Evolutionary conservation across 2,329 filamentous ascomycete genomes (phyloP).

Genomic region (Beauveria sp.): DNA sequence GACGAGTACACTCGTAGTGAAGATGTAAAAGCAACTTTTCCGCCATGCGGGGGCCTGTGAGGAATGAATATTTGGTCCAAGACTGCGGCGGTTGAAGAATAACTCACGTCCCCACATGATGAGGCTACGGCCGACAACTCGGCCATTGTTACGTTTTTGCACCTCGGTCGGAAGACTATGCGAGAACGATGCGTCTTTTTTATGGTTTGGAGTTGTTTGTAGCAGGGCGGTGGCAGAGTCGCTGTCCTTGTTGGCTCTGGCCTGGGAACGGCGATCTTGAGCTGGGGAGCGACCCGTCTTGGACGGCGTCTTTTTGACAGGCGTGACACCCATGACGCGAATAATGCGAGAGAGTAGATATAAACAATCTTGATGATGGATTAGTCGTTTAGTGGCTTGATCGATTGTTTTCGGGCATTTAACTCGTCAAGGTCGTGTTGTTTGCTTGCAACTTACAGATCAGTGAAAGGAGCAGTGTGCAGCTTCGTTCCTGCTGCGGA

Average conservation of each 20-base stretch:
- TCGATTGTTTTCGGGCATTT: neutral
- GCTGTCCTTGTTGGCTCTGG: slow-evolving; percentile 13
- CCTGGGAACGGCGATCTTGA: slow-evolving; percentile 12
- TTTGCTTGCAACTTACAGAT: neutral
- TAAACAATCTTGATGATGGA: neutral
- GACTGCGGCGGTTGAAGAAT: neutral
- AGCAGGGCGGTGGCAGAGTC: neutral
- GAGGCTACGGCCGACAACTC: slow-evolving; percentile 28
- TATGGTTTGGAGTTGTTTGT: neutral
- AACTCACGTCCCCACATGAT: slow-evolving; percentile 38
- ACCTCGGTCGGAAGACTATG: slow-evolving; percentile 14
- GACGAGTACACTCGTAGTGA: slow-evolving; percentile 30
- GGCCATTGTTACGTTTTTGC: slow-evolving; percentile 22
- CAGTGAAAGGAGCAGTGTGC: neutral
- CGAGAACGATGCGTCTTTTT: slow-evolving; percentile 1
- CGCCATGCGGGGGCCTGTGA: slow-evolving; percentile 35
- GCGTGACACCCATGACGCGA: slow-evolving; percentile 13
- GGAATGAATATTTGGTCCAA: neutral
- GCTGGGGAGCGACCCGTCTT: slow-evolving; percentile 14
- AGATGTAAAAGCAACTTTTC: slow-evolving; percentile 37
- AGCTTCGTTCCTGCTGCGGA: neutral
- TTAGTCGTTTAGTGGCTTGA: too few relatives aligned
- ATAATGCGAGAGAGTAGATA: neutral
- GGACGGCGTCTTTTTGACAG: slow-evolving; percentile 15
- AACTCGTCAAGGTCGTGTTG: neutral